Base-by-base conservation (phyloP, 1,284 basidiomycete species). In the Ustilago vetiveriae region DNA sequence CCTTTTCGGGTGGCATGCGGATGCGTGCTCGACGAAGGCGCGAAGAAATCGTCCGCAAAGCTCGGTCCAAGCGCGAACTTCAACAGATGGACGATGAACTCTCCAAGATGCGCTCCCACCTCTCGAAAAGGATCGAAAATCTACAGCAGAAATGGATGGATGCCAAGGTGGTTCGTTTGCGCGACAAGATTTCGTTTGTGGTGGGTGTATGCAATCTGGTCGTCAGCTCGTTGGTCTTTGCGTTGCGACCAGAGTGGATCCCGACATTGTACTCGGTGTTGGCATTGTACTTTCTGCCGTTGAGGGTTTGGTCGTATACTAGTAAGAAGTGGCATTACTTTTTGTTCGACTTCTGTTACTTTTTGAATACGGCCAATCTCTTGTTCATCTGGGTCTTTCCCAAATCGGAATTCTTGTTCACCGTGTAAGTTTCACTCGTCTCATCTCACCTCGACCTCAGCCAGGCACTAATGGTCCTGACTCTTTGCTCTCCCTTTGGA, bases 301-400 rank as follows among this genome's bases (percentile, higher is more conserved):
- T 90, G 30, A 89, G 93, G 45, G 87, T 86, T 13, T 94, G 90
- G 83, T 86, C 84, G 33, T 68, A 59, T 35, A 67, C 58, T 23
- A 40, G 35, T 35, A 72, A 59, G 52, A 66, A 72, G 43, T 72
- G 69, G 67, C 69, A 72, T 82, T 96, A 96, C 84, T 96, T 96
- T 85, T 86, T 95, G 40, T 94, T 94, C 82, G 93, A 85, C 62
- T 72, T 68, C 39, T 72, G 69, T 43, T 72, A 63, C 65, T 87
- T 94, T 76, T 88, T 96, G 83, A 92, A 94, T 83, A 87, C 94
- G 62, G 80, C 94, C 65, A 96, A 88, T 84, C 86, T 95, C 30
- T 36, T 70, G 16, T 74, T 74, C 43, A 44, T 78, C 30, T 78
- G 76, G 76, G 51, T 75, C 11, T 72, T 71, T 23, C 76, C 76